Conservation (phyloP, 139 green algal genomes). For the Volvox africanus region DNA sequence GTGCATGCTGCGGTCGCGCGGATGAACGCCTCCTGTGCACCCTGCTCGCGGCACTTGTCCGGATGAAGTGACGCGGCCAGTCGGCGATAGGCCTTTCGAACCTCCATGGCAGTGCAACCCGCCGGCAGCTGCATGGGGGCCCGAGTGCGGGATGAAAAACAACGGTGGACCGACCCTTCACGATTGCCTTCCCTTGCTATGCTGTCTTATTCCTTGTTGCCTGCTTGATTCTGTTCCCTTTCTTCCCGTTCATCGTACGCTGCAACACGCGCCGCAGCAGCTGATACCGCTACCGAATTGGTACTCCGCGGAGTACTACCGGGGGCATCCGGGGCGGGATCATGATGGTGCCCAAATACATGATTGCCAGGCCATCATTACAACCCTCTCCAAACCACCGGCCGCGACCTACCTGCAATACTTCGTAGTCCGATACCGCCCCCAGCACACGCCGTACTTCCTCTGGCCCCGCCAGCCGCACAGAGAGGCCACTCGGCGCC, state of each 20-base stretch:
- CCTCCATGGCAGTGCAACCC: slow-evolving; percentile 31
- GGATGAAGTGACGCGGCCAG: slow-evolving; percentile 29
- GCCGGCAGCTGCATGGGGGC: not conserved
- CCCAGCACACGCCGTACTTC: slow-evolving; percentile 13
- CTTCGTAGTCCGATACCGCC: slow-evolving; percentile 1
- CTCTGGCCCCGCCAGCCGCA: not conserved
- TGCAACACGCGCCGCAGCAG: no score
- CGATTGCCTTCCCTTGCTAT: no score
- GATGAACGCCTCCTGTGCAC: slow-evolving; percentile 34
- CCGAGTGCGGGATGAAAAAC: not conserved
- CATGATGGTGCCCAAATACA: not conserved
- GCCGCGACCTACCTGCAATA: slow-evolving; percentile 14
- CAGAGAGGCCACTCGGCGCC: not conserved
- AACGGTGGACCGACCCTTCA: no score
- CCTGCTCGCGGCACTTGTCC: slow-evolving; percentile 37
- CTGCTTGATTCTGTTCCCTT: no score
- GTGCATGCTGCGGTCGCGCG: slow-evolving; percentile 1
- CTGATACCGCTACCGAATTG: no score
- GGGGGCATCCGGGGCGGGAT: no score
- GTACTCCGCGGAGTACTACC: not conserved
- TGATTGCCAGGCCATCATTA: not conserved
- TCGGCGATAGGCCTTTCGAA: slow-evolving; percentile 27
- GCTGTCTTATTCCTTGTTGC: no score
- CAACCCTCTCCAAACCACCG: not conserved
- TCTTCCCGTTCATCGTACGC: not conserved